phyloP scores from a whole-genome alignment of 1,284 basidiomycete species.

The Thecaphora thlaspeos region DNA sequence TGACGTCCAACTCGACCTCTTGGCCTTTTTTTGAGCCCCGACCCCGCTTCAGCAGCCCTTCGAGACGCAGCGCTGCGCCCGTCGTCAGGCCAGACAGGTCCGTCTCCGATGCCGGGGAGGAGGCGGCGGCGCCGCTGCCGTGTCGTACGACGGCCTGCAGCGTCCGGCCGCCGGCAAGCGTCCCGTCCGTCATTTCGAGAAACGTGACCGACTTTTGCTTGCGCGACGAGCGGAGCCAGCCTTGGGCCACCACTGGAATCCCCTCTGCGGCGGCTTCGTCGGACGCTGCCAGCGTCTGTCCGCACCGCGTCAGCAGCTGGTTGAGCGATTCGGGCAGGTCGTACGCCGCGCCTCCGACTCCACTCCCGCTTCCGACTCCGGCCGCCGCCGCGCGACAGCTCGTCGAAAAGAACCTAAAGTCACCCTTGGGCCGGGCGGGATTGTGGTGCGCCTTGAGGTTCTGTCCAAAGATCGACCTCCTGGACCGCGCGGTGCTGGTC shows the following conservation, averaged over 20 bases:
- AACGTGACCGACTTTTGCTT: constrained; percentile 49
- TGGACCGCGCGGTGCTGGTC: not conserved
- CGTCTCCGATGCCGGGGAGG: not conserved
- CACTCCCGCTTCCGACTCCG: no score
- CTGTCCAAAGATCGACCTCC: constrained; percentile 10
- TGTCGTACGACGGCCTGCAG: constrained; percentile 45
- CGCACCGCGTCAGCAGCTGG: constrained; percentile 7
- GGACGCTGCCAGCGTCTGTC: not conserved
- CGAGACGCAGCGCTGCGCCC: constrained; percentile 37
- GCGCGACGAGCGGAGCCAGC: constrained; percentile 41
- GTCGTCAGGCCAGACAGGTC: constrained; percentile 26
- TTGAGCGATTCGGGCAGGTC: constrained; percentile 17
- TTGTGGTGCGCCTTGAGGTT: not conserved
- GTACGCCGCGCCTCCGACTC: not conserved
- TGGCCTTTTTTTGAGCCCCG: constrained; percentile 35
- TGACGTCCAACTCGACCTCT: constrained; percentile 36
- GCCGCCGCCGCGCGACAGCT: no score
- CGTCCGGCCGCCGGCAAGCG: constrained; percentile 27
- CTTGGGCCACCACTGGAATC: constrained; percentile 16
- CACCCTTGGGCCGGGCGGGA: no score
- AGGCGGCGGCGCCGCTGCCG: not conserved
- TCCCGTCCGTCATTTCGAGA: constrained; percentile 49
- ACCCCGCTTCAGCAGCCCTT: constrained; percentile 25
- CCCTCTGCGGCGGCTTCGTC: constrained; percentile 1
- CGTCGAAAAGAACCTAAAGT: not conserved